Evolutionary conservation across 1,139 yeast species (phyloP).

Genomic region (Zhuliangozyma blackwelliae): DNA sequence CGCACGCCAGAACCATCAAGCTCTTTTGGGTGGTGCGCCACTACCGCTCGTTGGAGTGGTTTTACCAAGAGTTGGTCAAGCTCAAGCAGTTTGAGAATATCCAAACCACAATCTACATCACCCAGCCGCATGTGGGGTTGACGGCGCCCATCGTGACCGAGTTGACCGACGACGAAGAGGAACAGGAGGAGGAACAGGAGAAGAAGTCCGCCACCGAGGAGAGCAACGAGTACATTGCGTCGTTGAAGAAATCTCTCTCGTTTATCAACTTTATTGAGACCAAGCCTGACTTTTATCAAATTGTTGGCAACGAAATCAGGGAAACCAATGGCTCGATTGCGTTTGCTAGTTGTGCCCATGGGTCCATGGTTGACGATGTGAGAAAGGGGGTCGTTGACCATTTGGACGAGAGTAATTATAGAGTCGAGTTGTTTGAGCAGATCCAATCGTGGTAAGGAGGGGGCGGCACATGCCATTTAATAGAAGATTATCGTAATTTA

Average conservation of each 20-base stretch:
- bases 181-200: conserved; percentile 13
- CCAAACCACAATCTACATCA: conserved; percentile 33
- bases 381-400: conserved; percentile 30
- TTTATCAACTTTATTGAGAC: conserved; percentile 30
- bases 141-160: conserved; percentile 9
- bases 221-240: conserved; percentile 11
- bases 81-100: conserved; percentile 18
- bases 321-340: conserved; percentile 30
- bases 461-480: too few relatives aligned
- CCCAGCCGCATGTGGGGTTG: conserved; percentile 22
- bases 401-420: conserved; percentile 22
- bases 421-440: conserved; percentile 42
- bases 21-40: conserved; percentile 37
- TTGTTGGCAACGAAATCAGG: conserved; percentile 32
- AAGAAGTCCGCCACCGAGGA: conserved; percentile 14
- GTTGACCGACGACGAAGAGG: conserved; percentile 12
- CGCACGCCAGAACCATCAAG: conserved; percentile 15
- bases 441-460: conserved; percentile 36
- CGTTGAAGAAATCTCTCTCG: conserved; percentile 17
- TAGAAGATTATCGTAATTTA: too few relatives aligned
- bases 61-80: conserved; percentile 35
- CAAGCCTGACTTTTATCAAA: conserved; percentile 37
- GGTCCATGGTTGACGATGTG: conserved; percentile 35
- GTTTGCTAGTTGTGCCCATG: conserved; percentile 40
- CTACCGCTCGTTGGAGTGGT: conserved; percentile 49